phyloP scores from a whole-genome alignment of 345 rosid genomes.

The Populus davidiana region DNA sequence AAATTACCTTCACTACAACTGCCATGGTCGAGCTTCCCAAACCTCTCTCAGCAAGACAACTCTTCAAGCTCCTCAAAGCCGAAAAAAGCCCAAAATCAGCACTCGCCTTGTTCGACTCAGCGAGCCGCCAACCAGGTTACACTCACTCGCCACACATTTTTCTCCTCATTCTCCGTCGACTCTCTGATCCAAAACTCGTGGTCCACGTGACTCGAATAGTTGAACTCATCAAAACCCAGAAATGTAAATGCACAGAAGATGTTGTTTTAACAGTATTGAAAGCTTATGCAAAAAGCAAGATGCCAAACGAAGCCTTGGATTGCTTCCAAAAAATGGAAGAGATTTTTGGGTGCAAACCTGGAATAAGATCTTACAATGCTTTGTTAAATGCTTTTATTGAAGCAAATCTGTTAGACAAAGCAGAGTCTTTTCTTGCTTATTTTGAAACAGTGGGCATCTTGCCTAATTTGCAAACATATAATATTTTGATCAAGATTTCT shows the following conservation, averaged over 20 bases:
- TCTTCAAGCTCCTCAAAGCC: constrained; percentile 63
- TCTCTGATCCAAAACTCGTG: constrained; percentile 45
- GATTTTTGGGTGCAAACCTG: constrained; percentile 71
- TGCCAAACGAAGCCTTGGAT: constrained; percentile 60
- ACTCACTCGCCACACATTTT: constrained; percentile 56
- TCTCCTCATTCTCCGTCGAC: constrained; percentile 80
- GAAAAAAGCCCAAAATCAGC: constrained; percentile 51
- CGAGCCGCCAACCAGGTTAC: constrained; percentile 49
- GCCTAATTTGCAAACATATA: constrained; percentile 72
- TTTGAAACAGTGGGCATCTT: constrained; percentile 44
- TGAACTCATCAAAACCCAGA: constrained; percentile 50
- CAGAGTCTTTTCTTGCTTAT: constrained; percentile 48
- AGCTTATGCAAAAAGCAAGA: constrained; percentile 56
- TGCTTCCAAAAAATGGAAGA: constrained; percentile 60
- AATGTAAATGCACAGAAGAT: constrained; percentile 72
- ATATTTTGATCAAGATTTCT: constrained; percentile 67
- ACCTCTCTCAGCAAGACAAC: constrained; percentile 49
- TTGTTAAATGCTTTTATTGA: constrained; percentile 61
- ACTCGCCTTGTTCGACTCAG: constrained; percentile 60
- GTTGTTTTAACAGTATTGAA: constrained; percentile 62
- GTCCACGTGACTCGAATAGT: constrained; percentile 49
- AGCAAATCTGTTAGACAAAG: constrained; percentile 52
- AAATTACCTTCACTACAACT: constrained; percentile 7
- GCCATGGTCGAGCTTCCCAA: constrained; percentile 60
- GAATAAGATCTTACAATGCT: constrained; percentile 63